Evolutionary conservation across 306 rosid genomes (phyloP).

Genomic region (Begonia peltatifolia): DNA sequence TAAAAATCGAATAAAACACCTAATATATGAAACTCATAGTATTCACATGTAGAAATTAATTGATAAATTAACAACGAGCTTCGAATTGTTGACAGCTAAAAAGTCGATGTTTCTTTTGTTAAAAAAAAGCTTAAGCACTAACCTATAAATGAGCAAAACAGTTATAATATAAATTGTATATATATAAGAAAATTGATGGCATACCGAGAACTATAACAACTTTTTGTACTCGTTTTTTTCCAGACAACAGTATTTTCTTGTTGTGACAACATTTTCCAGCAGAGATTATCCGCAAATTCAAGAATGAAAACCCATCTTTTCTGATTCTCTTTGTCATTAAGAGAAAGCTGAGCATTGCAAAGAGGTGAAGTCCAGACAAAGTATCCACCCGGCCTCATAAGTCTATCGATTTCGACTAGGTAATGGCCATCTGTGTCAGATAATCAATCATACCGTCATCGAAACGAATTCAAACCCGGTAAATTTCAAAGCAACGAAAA

Average conservation of each 20-base stretch:
- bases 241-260: slow-evolving; percentile 85
- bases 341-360: slow-evolving; percentile 31
- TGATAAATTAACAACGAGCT: no score
- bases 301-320: slow-evolving; percentile 45
- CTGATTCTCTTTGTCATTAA: slow-evolving; percentile 50
- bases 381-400: slow-evolving; percentile 79
- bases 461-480: no score
- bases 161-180: no score
- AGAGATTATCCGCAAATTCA: slow-evolving; percentile 39
- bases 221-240: slow-evolving; percentile 57
- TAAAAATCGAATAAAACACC: no score
- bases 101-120: no score
- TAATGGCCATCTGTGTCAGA: slow-evolving; percentile 46
- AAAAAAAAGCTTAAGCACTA: no score
- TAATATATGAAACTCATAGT: no score
- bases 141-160: no score
- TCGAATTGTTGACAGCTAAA: no score
- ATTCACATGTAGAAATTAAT: no score
- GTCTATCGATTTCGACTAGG: slow-evolving; percentile 84
- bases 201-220: slow-evolving; percentile 62
- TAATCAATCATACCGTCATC: no score
- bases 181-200: background rate
- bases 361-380: slow-evolving; percentile 86
- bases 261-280: slow-evolving; percentile 27
- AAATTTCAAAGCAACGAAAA: no score